Evolutionary conservation across 441 rosid genomes (phyloP).

Genomic region (Viola pubescens): DNA sequence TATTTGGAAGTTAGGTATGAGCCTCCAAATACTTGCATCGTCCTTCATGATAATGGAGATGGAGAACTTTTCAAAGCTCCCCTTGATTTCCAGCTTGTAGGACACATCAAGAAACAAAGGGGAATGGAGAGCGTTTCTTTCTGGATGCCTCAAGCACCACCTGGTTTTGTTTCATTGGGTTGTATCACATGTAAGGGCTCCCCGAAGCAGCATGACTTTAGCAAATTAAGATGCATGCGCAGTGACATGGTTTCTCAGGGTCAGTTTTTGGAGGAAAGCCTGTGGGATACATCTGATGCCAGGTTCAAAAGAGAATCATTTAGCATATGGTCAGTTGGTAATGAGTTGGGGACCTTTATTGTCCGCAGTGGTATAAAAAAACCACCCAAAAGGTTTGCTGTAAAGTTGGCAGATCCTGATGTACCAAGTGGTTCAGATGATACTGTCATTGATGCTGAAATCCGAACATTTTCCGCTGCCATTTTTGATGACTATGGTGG

Average conservation of each 20-base stretch:
- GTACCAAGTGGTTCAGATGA: constrained; percentile 58
- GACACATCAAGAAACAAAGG: constrained; percentile 77
- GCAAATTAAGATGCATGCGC: constrained; percentile 71
- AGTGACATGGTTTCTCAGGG: constrained; percentile 81
- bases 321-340: constrained; percentile 83
- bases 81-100: constrained; percentile 65
- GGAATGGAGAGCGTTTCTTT: constrained; percentile 80
- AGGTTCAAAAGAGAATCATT: constrained; percentile 56
- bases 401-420: constrained; percentile 69
- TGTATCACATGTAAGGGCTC: constrained; percentile 76
- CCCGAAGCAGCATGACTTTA: constrained; percentile 62
- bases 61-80: constrained; percentile 66
- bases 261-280: constrained; percentile 82
- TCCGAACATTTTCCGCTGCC: constrained; percentile 79
- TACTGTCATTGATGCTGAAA: constrained; percentile 64
- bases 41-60: constrained; percentile 62
- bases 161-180: constrained; percentile 94
- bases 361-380: constrained; percentile 74
- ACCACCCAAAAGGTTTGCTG: constrained; percentile 92
- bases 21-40: constrained; percentile 78
- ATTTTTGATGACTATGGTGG: constrained; percentile 98
- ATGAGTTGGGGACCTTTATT: constrained; percentile 72
- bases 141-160: constrained; percentile 96
- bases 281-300: constrained; percentile 79
- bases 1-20: constrained; percentile 51